These are phyloP conservation scores for Penicillium parvum DNA, from an alignment of 495 filamentous ascomycete species.

Conservation along the genomic window DNA sequence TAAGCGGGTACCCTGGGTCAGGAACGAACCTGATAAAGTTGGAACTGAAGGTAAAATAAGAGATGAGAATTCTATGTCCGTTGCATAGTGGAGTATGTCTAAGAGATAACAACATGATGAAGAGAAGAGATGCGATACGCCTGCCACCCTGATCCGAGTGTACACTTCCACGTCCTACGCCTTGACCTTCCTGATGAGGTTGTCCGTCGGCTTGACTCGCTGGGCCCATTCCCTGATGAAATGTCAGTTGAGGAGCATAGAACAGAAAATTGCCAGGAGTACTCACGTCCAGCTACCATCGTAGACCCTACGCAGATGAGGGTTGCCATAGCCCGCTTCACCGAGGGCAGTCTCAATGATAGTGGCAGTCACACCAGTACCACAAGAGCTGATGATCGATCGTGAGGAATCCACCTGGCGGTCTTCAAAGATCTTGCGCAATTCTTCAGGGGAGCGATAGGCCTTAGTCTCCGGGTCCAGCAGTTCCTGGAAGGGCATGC, in stretches of 20 bases:
- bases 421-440: constrained; percentile 69
- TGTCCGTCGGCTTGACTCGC: constrained; percentile 54
- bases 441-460: constrained; percentile 64
- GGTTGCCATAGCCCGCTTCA: constrained; percentile 68
- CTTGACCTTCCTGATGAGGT: constrained; percentile 54
- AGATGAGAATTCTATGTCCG: too few species aligned
- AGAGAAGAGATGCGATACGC: background rate
- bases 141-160: background rate
- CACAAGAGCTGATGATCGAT: constrained; percentile 84
- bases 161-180: constrained; percentile 10
- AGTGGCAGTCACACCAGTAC: constrained; percentile 92
- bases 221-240: constrained; percentile 69
- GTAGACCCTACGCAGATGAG: constrained; percentile 71
- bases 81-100: background rate
- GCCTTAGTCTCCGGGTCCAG: constrained; percentile 79
- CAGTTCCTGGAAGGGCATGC: constrained; percentile 72
- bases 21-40: background rate
- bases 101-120: background rate
- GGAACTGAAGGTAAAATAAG: constrained; percentile 8
- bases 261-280: background rate
- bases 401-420: constrained; percentile 76
- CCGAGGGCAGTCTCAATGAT: constrained; percentile 83
- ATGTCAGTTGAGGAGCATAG: too few species aligned
- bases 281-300: constrained; percentile 98
- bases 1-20: constrained; percentile 1